Evolutionary conservation across 257 asterid species (phyloP), one percentile per base, ranked within the genome.

Genomic region (Nicotiana knightiana): DNA sequence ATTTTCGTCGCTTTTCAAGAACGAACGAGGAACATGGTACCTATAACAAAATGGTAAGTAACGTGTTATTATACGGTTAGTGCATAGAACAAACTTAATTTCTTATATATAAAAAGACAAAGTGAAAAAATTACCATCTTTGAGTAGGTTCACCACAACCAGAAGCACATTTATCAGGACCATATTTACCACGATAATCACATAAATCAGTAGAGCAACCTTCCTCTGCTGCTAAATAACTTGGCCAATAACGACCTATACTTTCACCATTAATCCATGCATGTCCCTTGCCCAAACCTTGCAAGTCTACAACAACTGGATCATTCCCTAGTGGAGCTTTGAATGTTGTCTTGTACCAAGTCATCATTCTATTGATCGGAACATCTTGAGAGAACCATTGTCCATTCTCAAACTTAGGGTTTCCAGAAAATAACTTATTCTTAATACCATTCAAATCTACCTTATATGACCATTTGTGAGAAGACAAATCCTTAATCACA

Each of bases 291-390:
- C 94, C 95, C 48, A 94, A 15, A 24, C 97, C 97, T 39, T 67
- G 77, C 46, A 91, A 67, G 85, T 94, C 93, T 13, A 90, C 85
- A 0, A 84, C 97, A 0, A 92, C 92, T 0, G 96, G 91, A 17
- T 90, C 95, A 0, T 79, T 79, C 1, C 96, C 98, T 3, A 81
- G 3, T 0, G 97, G 96, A 33, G 93, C 89, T 77, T 89, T 81
- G 87, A 92, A 92, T 8, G 87, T 88, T 2, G 96, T 85, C 97
- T 93, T 94, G 86, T 94, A 94, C 97, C 98, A 94, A 2, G 93
- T 92, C 86, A 93, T 53, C 84, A 26, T 86, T 48, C 86, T 80
- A 76, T 89, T 82, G 9, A 82, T 16, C 0, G 93, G 97, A 26
- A 90, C 85, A 46, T 86, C 21, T 1, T 82, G 66, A 5, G 91